A percentile compares a stretch with the other conserved stretches of the same genome.
Evolutionary conservation across 352 stramenopile genomes (phyloP).

Genomic region (Pythium monospermum): DNA sequence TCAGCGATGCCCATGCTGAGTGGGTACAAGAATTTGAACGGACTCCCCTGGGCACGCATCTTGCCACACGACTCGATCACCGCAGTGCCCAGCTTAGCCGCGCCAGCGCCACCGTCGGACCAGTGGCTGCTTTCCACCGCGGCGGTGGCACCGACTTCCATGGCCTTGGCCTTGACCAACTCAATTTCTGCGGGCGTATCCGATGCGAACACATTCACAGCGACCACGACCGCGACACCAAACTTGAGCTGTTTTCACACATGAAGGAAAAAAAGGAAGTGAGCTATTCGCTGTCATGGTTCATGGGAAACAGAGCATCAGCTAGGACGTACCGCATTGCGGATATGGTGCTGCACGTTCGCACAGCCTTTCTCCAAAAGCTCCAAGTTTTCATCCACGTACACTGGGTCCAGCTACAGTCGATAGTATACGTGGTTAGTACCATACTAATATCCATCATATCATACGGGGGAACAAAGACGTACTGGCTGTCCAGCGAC

Average conservation of each 20-base stretch:
- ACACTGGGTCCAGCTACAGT: conserved; percentile 76
- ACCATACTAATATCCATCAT: no score
- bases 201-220: conserved; percentile 83
- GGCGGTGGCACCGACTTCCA: conserved; percentile 92
- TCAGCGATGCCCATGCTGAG: conserved; percentile 87
- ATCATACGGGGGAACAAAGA: no score
- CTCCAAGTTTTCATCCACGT: conserved; percentile 95
- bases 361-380: conserved; percentile 88
- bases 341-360: conserved; percentile 96
- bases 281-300: background rate
- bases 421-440: background rate
- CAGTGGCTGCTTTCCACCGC: conserved; percentile 94
- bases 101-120: conserved; percentile 73
- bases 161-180: conserved; percentile 85
- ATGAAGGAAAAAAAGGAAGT: background rate
- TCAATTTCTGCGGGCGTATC: conserved; percentile 89
- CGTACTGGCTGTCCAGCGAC: conserved; percentile 90
- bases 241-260: conserved; percentile 89
- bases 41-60: conserved; percentile 63
- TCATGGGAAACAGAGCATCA: conserved; percentile 29
- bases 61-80: conserved; percentile 89
- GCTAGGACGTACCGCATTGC: no score
- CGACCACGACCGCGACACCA: conserved; percentile 95
- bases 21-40: conserved; percentile 96
- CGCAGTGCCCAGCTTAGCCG: conserved; percentile 88